Base-by-base conservation (phyloP, 208 protist species). In the Leptomonas pyrrhocoris region DNA sequence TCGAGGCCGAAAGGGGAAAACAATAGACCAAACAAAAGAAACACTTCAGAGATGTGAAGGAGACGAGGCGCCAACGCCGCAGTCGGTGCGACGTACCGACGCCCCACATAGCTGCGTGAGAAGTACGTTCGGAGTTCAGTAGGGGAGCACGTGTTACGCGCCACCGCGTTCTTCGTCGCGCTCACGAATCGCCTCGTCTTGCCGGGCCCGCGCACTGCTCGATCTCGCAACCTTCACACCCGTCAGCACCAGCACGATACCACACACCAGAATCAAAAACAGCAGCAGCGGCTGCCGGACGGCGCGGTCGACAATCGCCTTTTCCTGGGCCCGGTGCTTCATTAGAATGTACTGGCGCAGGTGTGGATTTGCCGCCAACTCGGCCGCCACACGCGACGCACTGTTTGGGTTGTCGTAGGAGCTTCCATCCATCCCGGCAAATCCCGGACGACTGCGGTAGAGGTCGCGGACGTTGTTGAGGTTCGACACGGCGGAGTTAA, bases 381-480 rank as follows among this genome's bases (percentile, higher is more conserved):
- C 66, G 18, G 69, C 65, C 8, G 65, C 66, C 18, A 60, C 79
- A 6, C 68, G 70, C 16, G 72, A 69, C 1, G 65, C 66, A 49
- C 73, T 80, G 21, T 0, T 46, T 6, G 69, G 55, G 65, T 65
- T 74, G 62, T 85, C 80, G 70, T 79, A 89, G 9, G 70, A 56
- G 45, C 74, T 76, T 62, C 80, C 80, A 38, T 84, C 77, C 60
- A 89, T 77, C 0, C 84, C 84, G 5, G 72, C 77, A 49, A 86
- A 89, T 31, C 58, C 53, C 11, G 68, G 75, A 0, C 61, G 74
- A n/a, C 36, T 62, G 9, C 68, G 38, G 53, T 83, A 81, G 8
- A 64, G 30, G 11, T 80, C 58, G 4, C 61, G 62, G 30, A 89
- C 49, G 16, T 65, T n/a, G 0, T 36, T 18, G 34, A 89, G 40